Evolutionary conservation across 2,329 filamentous ascomycete genomes (phyloP).

Genomic region (Xylariaceae sp.): DNA sequence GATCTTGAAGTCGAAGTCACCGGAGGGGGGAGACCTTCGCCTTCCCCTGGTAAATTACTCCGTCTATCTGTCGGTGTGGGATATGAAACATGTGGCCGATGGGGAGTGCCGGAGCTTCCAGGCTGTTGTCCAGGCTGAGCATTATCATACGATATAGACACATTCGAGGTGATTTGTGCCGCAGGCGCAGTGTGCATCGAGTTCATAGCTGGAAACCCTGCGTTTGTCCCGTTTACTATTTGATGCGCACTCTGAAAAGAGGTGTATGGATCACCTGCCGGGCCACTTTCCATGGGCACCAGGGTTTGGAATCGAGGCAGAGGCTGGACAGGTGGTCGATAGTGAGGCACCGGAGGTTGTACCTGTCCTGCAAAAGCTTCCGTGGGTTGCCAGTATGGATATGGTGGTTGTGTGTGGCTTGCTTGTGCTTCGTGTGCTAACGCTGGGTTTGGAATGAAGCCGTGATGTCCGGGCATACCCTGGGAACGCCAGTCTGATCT

Average conservation of each 20-base stretch:
- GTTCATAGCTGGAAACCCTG: conserved; percentile 4
- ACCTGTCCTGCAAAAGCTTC: neutral
- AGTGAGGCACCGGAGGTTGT: neutral
- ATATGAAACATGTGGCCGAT: conserved; percentile 7
- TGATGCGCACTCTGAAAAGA: too few relatives aligned
- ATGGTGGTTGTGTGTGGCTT: neutral
- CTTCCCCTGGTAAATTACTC: conserved; percentile 2
- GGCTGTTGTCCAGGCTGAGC: conserved; percentile 9
- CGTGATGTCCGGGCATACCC: too few relatives aligned
- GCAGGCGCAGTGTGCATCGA: conserved; percentile 5
- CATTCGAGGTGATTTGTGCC: conserved; percentile 6
- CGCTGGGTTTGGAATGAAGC: too few relatives aligned
- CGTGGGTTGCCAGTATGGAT: conserved; percentile 1
- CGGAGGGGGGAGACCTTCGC: neutral
- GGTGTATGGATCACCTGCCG: too few relatives aligned
- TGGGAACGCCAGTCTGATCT: conserved; percentile 8
- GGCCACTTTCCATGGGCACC: neutral
- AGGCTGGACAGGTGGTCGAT: neutral
- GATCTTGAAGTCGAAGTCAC: too few relatives aligned
- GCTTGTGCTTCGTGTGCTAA: too few relatives aligned
- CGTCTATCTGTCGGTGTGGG: neutral
- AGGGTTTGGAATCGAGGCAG: neutral
- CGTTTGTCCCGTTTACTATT: too few relatives aligned
- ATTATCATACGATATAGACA: conserved; percentile 4
- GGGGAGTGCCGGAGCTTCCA: conserved; percentile 5